These are phyloP conservation scores for Calcarisporium arbuscula DNA, from an alignment of 2,329 filamentous ascomycete species.

Conservation along the genomic window DNA sequence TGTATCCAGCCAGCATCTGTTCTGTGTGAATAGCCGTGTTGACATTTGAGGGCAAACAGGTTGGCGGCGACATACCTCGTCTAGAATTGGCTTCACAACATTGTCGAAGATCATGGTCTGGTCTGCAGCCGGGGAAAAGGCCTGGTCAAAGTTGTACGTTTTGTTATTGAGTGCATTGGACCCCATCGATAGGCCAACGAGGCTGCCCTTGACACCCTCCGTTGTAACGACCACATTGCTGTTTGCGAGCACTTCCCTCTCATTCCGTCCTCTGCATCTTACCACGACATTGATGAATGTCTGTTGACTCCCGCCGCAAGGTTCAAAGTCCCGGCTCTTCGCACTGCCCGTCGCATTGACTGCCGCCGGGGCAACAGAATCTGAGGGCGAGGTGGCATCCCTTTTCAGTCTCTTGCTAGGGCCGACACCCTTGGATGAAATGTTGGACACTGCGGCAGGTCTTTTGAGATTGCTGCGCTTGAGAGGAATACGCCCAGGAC, in stretches of 20 bases:
- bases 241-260: slow-evolving; percentile 89
- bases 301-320: slow-evolving; percentile 59
- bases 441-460: too few relatives aligned
- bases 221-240: slow-evolving; percentile 87
- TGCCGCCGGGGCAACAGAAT: slow-evolving; percentile 56
- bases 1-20: slow-evolving; percentile 89
- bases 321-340: slow-evolving; percentile 82
- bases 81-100: slow-evolving; percentile 84
- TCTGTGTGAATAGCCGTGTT: too few relatives aligned
- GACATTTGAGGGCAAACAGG: too few relatives aligned
- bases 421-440: too few relatives aligned
- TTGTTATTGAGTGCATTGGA: slow-evolving; percentile 91
- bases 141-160: slow-evolving; percentile 93
- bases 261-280: slow-evolving; percentile 84
- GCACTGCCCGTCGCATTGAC: slow-evolving; percentile 69
- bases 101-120: slow-evolving; percentile 94
- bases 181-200: slow-evolving; percentile 84
- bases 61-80: slow-evolving; percentile 62
- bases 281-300: slow-evolving; percentile 99
- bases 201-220: slow-evolving; percentile 80
- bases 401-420: too few relatives aligned
- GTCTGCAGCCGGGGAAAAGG: slow-evolving; percentile 91
- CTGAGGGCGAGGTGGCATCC: slow-evolving; percentile 61
- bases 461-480: too few relatives aligned
- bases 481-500: too few relatives aligned